These are phyloP conservation scores for Termitomyces bulborhizus DNA, from an alignment of 768 basidiomycete genomes.

Conservation along the genomic window DNA sequence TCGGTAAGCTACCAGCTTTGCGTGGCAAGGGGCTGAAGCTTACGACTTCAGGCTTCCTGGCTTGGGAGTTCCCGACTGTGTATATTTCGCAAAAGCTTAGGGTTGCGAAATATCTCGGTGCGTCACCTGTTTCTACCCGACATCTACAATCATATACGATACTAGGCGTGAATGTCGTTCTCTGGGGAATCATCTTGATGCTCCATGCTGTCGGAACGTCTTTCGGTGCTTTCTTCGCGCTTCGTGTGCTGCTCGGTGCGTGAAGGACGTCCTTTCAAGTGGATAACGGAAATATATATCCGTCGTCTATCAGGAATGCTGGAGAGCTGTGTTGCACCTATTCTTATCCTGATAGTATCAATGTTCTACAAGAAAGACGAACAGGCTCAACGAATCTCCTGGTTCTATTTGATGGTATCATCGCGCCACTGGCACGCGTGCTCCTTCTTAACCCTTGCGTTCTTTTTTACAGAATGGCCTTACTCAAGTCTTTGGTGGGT, in stretches of 20 bases:
- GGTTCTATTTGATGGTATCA: constrained; percentile 61
- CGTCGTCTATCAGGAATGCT: constrained; percentile 44
- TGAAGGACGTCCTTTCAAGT: not conserved
- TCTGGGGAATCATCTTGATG: constrained; percentile 58
- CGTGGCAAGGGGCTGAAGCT: too few species aligned
- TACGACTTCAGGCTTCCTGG: constrained; percentile 40
- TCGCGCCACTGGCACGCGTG: not conserved
- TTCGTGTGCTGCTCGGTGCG: constrained; percentile 54
- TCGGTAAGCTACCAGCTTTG: constrained; percentile 30
- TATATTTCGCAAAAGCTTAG: constrained; percentile 59
- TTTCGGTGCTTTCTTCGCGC: constrained; percentile 57
- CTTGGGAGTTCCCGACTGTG: constrained; percentile 62
- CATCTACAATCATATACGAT: not conserved
- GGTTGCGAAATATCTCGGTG: constrained; percentile 58
- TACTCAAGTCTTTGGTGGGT: constrained; percentile 56
- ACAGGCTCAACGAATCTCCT: constrained; percentile 55
- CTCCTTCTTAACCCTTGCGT: not conserved
- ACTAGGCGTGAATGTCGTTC: constrained; percentile 47
- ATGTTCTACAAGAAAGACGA: constrained; percentile 70
- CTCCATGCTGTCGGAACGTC: constrained; percentile 50
- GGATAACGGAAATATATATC: too few species aligned
- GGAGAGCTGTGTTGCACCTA: constrained; percentile 60
- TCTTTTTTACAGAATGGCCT: constrained; percentile 41
- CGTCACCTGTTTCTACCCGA: not conserved
- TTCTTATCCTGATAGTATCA: constrained; percentile 53